Evolutionary conservation across 2,329 filamentous ascomycete species (phyloP), one percentile per base, ranked within the genome.

Genomic region (Seiridium unicorne): DNA sequence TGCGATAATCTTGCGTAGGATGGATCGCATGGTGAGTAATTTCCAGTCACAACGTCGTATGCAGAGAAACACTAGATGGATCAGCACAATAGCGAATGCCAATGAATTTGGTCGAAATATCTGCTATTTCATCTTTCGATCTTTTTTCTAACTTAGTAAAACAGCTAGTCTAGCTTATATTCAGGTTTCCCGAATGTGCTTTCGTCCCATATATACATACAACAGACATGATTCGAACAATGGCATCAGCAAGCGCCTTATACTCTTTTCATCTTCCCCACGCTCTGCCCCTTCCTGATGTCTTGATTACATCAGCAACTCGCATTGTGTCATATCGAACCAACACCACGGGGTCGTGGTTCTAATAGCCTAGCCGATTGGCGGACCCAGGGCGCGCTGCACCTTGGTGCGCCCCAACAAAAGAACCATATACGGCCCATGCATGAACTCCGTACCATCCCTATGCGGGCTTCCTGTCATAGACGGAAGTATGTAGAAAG

Each of bases 131-230:
- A 35, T 35, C 49, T 38, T n/a, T 53, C 32, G 32, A 32, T 53
- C 32, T 26, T 26, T 26, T 53, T 32, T 53, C 32, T 35, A 53
- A 35, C 49, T 36, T 13, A 53, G 35, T 34, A 53, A 53, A 53
- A 53, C 35, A 9, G 49, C 49, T 40, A 13, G 49, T 40, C 49
- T 53, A 53, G 49, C 49, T 18, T 55, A 55, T 55, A n/a, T 55
- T 53, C 38, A 36, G n/a, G 11, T 44, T 44, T 31, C 8, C 34
- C 35, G 9, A 42, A 31, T n/a, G 40, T 34, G 40, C 42, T 44
- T 11, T 55, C 7, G n/a, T 34, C 18, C 51, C 51, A 55, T 55
- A 55, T 55, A 55, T 55, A 55, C 51, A 55, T 55, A 55, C 40
- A 55, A 53, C 36, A 44, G 18, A 53, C 49, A 53, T 34, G 38